Conservation (phyloP, 2,329 filamentous ascomycete species). For the Talaromyces sp. region DNA sequence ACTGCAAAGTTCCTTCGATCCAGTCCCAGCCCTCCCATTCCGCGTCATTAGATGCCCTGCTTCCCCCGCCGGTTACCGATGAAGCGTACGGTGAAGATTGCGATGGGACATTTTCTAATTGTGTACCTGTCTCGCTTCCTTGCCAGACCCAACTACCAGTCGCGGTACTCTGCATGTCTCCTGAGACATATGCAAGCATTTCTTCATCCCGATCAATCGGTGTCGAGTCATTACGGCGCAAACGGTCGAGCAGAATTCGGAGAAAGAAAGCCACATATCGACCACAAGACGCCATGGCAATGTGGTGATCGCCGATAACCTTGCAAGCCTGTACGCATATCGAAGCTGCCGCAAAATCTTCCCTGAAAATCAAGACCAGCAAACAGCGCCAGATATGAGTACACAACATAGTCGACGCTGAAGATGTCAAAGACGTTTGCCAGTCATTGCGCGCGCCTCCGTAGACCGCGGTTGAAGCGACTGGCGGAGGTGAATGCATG, state of each 20-base stretch:
- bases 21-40: conserved; percentile 80
- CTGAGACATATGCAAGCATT: conserved; percentile 78
- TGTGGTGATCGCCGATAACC: conserved; percentile 66
- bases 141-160: conserved; percentile 83
- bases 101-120: conserved; percentile 28
- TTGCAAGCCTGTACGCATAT: conserved; percentile 69
- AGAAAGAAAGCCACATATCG: conserved; percentile 80
- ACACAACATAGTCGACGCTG: conserved; percentile 70
- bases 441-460: conserved; percentile 40
- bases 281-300: conserved; percentile 73
- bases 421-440: conserved; percentile 58
- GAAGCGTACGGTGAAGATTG: conserved; percentile 20
- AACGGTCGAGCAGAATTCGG: conserved; percentile 58
- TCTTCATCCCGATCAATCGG: conserved; percentile 71
- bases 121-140: conserved; percentile 52
- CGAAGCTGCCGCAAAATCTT: conserved; percentile 68
- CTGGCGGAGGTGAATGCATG: conserved; percentile 40
- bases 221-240: conserved; percentile 41
- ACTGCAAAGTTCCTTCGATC: conserved; percentile 61
- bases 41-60: background rate
- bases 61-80: background rate
- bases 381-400: conserved; percentile 84
- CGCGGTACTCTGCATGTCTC: conserved; percentile 75
- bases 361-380: conserved; percentile 71
- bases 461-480: conserved; percentile 5